Evolutionary conservation across 768 basidiomycete species (phyloP), one percentile per base, ranked within the genome.

Genomic region (Amanita muscaria): DNA sequence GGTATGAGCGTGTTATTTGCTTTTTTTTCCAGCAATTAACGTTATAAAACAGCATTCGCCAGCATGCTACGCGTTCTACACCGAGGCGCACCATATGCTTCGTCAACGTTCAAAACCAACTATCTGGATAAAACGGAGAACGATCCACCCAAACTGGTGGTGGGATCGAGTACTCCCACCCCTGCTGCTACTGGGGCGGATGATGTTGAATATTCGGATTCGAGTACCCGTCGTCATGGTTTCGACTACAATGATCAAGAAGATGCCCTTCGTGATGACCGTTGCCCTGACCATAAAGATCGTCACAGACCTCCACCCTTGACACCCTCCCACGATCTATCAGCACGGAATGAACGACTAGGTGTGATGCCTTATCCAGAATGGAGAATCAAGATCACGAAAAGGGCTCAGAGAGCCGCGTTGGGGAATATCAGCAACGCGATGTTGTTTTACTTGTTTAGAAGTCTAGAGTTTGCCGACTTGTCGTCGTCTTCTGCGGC

Each of bases 1-100:
- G 53, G 53, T 49, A 29, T 6, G 27, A 49, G 48, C 24, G 15
- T 56, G 57, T 57, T 31, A 22, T 51, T 25, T 24, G 10, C 36
- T 31, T 14, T 14, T 46, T n/a, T n/a, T n/a, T n/a, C n/a, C n/a
- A n/a, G n/a, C n/a, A n/a, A n/a, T n/a, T n/a, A n/a, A n/a, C n/a
- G n/a, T n/a, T n/a, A n/a, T n/a, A n/a, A n/a, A n/a, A n/a, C n/a
- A 66, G 67, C 67, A 1, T 64, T 65, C 49, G 60, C 57, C n/a
- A 62, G 56, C 8, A 55, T 67, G 6, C 56, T 67, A 6, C 67
- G 65, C 23, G 57, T 68, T 42, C 59, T 67, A 21, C 65, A 67
- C 40, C 65, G 67, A 2, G 54, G 59, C 5, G 54, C 53, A 3
- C 47, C 52, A n/a, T 44, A 49, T 8, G 19, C 29, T 18, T 27